These are phyloP conservation scores for Nakazawaea ambrosiae DNA, from an alignment of 805 yeast genomes.

Conservation along the genomic window DNA sequence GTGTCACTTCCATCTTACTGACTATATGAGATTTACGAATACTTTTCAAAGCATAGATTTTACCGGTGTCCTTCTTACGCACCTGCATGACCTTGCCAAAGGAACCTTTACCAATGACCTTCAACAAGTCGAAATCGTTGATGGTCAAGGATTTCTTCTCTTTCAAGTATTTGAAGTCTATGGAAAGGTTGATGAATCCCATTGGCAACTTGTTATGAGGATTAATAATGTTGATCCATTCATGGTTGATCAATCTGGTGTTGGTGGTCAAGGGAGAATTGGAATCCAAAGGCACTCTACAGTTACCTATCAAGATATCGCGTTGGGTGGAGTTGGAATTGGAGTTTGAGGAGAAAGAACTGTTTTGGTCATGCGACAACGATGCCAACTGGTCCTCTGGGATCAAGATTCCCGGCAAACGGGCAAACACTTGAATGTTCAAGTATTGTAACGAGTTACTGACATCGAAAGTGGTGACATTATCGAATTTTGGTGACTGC, in stretches of 20 bases:
- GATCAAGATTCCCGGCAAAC: slow-evolving; percentile 61
- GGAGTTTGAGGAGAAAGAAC: too few relatives aligned
- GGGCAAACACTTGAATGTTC: slow-evolving; percentile 70
- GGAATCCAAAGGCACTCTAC: slow-evolving; percentile 44
- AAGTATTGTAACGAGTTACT: slow-evolving; percentile 53
- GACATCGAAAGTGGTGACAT: slow-evolving; percentile 87
- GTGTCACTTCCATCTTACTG: slow-evolving; percentile 89
- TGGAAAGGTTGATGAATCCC: slow-evolving; percentile 43
- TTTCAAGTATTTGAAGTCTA: slow-evolving; percentile 57
- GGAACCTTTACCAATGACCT: slow-evolving; percentile 96
- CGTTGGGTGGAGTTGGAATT: slow-evolving; percentile 30
- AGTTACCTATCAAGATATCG: slow-evolving; percentile 73
- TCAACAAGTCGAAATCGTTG: slow-evolving; percentile 87
- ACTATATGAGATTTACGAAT: slow-evolving; percentile 92
- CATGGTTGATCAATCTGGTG: slow-evolving; percentile 62
- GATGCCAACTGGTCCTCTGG: slow-evolving; percentile 31
- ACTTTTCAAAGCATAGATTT: slow-evolving; percentile 90
- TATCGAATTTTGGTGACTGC: slow-evolving; percentile 75
- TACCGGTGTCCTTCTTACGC: slow-evolving; percentile 88
- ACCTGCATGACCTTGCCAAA: slow-evolving; percentile 99
- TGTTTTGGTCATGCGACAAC: neutral
- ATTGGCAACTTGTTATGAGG: slow-evolving; percentile 25
- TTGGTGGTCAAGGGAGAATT: slow-evolving; percentile 31
- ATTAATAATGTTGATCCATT: slow-evolving; percentile 32
- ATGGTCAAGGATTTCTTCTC: slow-evolving; percentile 66